These are phyloP conservation scores for Odontarrhena argentea DNA, from an alignment of 345 rosid genomes.

Conservation along the genomic window DNA sequence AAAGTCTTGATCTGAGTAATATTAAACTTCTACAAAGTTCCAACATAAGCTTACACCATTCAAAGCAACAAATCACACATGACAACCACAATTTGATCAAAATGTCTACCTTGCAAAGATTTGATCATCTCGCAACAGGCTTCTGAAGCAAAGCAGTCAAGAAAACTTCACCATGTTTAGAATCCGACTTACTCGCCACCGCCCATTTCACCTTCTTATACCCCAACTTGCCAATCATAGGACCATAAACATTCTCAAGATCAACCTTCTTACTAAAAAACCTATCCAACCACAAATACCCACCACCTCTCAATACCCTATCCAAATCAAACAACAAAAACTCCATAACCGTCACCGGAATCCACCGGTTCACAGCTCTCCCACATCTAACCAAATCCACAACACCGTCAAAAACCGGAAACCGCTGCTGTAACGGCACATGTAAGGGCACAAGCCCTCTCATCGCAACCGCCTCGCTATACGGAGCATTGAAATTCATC, in stretches of 20 bases:
- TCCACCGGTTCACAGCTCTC: slow-evolving; percentile 93
- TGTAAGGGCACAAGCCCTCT: slow-evolving; percentile 89
- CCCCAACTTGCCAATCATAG: slow-evolving; percentile 81
- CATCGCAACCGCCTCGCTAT: slow-evolving; percentile 86
- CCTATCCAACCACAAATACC: slow-evolving; percentile 89
- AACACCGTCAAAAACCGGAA: slow-evolving; percentile 89
- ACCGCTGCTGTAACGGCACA: slow-evolving; percentile 87
- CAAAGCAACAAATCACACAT: slow-evolving; percentile 14
- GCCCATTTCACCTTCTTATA: slow-evolving; percentile 99
- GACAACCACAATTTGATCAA: neutral
- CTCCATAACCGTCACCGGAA: slow-evolving; percentile 79
- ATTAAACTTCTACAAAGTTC: neutral
- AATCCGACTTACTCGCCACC: slow-evolving; percentile 63
- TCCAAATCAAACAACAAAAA: slow-evolving; percentile 84
- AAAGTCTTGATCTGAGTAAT: neutral
- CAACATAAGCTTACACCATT: neutral
- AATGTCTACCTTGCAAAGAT: slow-evolving; percentile 22
- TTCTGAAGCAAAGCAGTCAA: slow-evolving; percentile 90
- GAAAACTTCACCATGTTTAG: slow-evolving; percentile 88
- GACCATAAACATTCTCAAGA: slow-evolving; percentile 71
- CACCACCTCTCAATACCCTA: slow-evolving; percentile 82
- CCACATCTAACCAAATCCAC: slow-evolving; percentile 92
- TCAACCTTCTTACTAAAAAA: slow-evolving; percentile 73
- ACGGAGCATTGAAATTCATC: slow-evolving; percentile 86
- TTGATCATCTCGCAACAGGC: slow-evolving; percentile 56